Evolutionary conservation across 208 protist species (phyloP).

Genomic region (Entamoeba dispar): DNA sequence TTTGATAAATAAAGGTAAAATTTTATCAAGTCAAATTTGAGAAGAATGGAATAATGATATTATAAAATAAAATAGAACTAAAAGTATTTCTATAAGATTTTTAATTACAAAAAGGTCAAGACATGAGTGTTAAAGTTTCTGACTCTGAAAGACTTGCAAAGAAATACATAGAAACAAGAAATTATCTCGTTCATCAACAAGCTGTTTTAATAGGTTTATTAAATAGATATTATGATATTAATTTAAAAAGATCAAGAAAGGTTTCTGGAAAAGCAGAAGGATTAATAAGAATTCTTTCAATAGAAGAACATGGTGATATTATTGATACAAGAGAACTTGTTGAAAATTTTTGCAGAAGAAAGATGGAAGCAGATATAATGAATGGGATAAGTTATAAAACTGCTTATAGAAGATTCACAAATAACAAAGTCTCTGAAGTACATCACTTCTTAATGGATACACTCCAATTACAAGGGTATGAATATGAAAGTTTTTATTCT

Average conservation of each 20-base stretch:
- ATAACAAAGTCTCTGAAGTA: background rate
- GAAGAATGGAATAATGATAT: too few relatives aligned
- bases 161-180: background rate
- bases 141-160: too few relatives aligned
- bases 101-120: too few relatives aligned
- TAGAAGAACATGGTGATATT: background rate
- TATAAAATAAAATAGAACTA: too few relatives aligned
- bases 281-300: background rate
- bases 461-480: background rate
- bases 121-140: too few relatives aligned
- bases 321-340: background rate
- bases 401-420: background rate
- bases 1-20: too few relatives aligned
- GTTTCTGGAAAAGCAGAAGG: background rate
- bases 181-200: background rate
- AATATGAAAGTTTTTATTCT: too few relatives aligned
- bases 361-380: background rate
- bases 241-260: background rate
- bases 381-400: background rate
- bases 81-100: too few relatives aligned
- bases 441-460: background rate
- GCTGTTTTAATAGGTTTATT: background rate
- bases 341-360: background rate
- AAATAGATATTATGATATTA: background rate
- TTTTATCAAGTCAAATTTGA: too few relatives aligned